Evolutionary conservation across 306 rosid genomes (phyloP).

Genomic region (Pyrus bretschneideri): DNA sequence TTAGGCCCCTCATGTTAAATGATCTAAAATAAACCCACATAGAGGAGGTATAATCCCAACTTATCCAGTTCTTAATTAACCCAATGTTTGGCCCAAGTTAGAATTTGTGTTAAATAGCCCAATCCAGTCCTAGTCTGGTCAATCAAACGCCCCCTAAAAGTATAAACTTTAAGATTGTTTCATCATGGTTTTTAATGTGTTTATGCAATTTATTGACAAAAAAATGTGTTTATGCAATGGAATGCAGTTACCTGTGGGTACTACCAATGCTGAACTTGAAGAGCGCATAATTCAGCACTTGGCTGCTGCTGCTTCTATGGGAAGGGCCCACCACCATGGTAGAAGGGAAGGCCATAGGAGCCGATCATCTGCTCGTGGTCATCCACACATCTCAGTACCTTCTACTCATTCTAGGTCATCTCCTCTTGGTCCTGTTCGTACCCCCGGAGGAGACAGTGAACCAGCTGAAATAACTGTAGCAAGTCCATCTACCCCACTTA

Average conservation of each 20-base stretch:
- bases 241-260: constrained; percentile 51
- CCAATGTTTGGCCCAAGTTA: not conserved
- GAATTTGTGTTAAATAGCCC: not conserved
- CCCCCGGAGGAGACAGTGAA: constrained; percentile 35
- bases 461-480: constrained; percentile 34
- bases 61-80: not conserved
- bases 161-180: not conserved
- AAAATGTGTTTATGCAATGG: constrained; percentile 1
- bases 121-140: not conserved
- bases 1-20: not conserved
- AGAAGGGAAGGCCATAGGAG: constrained; percentile 53
- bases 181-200: constrained; percentile 11
- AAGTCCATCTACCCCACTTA: constrained; percentile 43
- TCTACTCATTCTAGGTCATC: constrained; percentile 48
- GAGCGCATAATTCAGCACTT: constrained; percentile 78
- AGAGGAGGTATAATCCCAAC: not conserved
- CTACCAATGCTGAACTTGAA: constrained; percentile 53
- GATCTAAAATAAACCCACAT: not conserved
- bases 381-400: constrained; percentile 46
- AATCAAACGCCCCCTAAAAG: not conserved
- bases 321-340: constrained; percentile 59
- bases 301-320: constrained; percentile 82
- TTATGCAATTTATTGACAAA: not conserved
- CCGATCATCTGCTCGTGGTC: constrained; percentile 51
- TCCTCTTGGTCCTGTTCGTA: constrained; percentile 31